Conservation (phyloP, 495 filamentous ascomycete genomes). For the Melanomma pulvis-pyrius region DNA sequence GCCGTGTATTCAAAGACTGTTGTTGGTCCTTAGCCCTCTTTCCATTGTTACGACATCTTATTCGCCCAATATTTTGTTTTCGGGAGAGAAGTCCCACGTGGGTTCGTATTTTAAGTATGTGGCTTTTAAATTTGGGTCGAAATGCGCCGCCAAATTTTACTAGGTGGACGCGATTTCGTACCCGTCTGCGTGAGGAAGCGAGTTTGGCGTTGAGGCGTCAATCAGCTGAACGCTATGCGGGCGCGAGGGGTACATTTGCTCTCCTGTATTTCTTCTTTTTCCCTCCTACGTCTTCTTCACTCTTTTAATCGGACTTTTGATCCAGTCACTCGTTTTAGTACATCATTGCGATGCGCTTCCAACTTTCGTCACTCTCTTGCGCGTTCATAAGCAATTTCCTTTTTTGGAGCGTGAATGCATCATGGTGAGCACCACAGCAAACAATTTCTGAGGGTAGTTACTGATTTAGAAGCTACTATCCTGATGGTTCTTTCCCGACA, state of each 20-base stretch:
- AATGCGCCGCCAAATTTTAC: neutral
- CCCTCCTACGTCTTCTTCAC: neutral
- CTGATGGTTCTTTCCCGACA: constrained; percentile 20
- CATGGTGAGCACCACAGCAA: constrained; percentile 13
- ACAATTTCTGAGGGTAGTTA: neutral
- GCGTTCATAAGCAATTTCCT: constrained; percentile 9
- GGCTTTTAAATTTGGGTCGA: neutral
- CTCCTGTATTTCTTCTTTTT: neutral
- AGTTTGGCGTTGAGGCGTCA: constrained; percentile 14
- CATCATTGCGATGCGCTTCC: constrained; percentile 10
- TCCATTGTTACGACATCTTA: neutral
- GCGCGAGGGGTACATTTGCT: constrained; percentile 1
- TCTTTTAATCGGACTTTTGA: constrained; percentile 19
- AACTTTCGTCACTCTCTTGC: constrained; percentile 31
- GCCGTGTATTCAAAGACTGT: neutral
- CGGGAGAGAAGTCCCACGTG: neutral
- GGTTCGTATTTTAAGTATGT: neutral
- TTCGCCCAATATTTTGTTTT: neutral
- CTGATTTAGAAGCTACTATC: constrained; percentile 25
- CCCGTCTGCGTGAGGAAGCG: constrained; percentile 12
- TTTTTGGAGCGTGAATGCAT: constrained; percentile 10
- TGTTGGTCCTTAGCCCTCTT: neutral
- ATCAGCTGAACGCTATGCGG: constrained; percentile 17
- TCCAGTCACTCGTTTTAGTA: constrained; percentile 24
- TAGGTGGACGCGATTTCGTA: neutral